phyloP scores from a whole-genome alignment of 176 grass and related monocot species.

The maize (Zea mays) region DNA sequence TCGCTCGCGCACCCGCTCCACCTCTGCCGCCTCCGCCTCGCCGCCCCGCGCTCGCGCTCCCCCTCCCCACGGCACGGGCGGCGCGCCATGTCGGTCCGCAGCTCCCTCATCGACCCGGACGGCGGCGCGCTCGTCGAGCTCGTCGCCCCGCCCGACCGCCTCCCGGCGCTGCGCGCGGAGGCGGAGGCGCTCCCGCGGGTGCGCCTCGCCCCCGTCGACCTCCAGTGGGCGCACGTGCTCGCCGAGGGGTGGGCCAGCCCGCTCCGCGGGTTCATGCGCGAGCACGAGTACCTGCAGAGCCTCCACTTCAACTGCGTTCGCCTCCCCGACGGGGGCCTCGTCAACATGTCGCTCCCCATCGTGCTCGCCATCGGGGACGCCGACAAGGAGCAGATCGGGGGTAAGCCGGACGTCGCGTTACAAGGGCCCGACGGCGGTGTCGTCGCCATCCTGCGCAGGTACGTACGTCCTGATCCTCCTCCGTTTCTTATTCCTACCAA shows the following conservation, averaged over 20 bases:
- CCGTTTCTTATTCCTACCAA: not conserved
- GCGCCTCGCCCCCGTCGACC: slow-evolving; percentile 50
- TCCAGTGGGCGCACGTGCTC: slow-evolving; percentile 94
- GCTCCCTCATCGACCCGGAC: slow-evolving; percentile 93
- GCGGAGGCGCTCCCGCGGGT: slow-evolving; percentile 50
- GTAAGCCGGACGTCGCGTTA: slow-evolving; percentile 52
- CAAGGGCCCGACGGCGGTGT: slow-evolving; percentile 43
- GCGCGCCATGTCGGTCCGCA: slow-evolving; percentile 45
- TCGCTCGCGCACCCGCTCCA: slow-evolving; percentile 14
- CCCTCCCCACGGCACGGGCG: not conserved
- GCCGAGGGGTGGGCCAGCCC: slow-evolving; percentile 94
- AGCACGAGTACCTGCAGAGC: slow-evolving; percentile 81
- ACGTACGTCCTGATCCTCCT: not conserved
- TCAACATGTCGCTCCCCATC: slow-evolving; percentile 95
- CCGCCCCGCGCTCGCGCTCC: not conserved
- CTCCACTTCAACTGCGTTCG: slow-evolving; percentile 89
- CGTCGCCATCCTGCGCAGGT: slow-evolving; percentile 76
- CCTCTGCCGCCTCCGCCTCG: not conserved
- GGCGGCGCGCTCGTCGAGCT: slow-evolving; percentile 72
- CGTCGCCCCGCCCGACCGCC: slow-evolving; percentile 33
- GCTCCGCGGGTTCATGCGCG: slow-evolving; percentile 88
- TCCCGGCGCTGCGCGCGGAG: slow-evolving; percentile 49
- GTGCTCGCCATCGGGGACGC: slow-evolving; percentile 69
- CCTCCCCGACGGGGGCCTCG: slow-evolving; percentile 46
- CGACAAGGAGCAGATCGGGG: slow-evolving; percentile 60